phyloP scores from a whole-genome alignment of 2,329 filamentous ascomycete genomes.

The Juglanconis juglandina region DNA sequence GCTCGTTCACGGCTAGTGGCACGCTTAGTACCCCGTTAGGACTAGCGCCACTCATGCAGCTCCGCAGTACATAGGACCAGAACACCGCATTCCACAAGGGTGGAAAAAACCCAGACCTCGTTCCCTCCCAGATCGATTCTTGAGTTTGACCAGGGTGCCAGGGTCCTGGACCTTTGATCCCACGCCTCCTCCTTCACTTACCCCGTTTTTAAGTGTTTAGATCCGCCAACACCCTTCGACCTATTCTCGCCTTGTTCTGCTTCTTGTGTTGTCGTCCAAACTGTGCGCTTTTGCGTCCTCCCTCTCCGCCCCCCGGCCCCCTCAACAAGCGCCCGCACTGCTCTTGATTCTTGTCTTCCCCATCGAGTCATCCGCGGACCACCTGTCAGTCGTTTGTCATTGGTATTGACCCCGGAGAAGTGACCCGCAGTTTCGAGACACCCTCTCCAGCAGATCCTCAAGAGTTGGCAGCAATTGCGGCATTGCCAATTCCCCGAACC shows the following conservation, averaged over 20 bases:
- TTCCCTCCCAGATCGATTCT: neutral
- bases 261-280: neutral
- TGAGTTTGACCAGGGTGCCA: neutral
- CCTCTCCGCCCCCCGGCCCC: neutral
- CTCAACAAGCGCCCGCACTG: neutral
- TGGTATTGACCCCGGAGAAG: neutral
- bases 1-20: neutral
- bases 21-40: neutral
- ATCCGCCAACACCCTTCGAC: neutral
- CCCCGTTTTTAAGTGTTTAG: neutral
- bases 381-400: neutral
- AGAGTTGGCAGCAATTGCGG: neutral
- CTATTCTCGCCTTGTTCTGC: neutral
- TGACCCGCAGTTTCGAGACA: constrained; percentile 16
- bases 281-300: neutral
- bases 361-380: neutral
- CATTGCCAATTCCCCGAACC: neutral
- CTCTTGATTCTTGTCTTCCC: neutral
- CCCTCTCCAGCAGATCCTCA: constrained; percentile 4
- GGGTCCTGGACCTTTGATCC: neutral
- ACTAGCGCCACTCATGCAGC: neutral
- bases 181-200: neutral
- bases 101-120: neutral
- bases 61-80: no score
- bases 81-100: no score